Evolutionary conservation across 305 asterid species (phyloP), one percentile per base, ranked within the genome.

Genomic region (Fraxinus albicans): DNA sequence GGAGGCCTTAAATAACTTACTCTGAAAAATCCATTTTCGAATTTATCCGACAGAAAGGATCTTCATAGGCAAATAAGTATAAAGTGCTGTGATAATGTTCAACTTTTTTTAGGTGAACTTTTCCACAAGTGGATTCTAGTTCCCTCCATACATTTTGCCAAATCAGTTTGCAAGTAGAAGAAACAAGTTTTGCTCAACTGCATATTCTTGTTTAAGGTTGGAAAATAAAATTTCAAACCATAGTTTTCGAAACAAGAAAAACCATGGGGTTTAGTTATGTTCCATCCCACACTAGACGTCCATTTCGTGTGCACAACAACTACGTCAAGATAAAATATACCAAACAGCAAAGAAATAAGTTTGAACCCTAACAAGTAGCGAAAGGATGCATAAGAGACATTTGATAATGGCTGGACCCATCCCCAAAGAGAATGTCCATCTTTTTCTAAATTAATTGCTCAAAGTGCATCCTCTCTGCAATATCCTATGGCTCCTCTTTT

Each of bases 331-430:
- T 55, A 55, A 55, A 55, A 55, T 55, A 55, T 55, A 19, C 67
- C 27, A n/a, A 55, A 55, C 21, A 50, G 60, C 60, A 5, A 50
- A 50, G n/a, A 15, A 55, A 60, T 63, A 23, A 7, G 33, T 63
- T 63, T 2, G 72, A 63, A 63, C 72, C 72, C 72, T 63, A 63
- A 9, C 72, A 23, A 63, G 31, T 63, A 8, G 33, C 4, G 6
- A 38, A 44, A 7, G 19, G 8, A 83, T 77, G 29, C 21, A 50
- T 3, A 76, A 31, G 79, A 84, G 83, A 86, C 89, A 86, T 50
- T 38, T 78, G 74, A 9, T 76, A 79, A 87, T 87, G 81, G 87
- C 73, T 87, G 86, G 86, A 79, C 84, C 89, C 87, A 82, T 73
- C 29, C 58, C 25, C 40, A 53, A 74, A 75, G 78, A 82, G 17